Conservation (phyloP, 1,139 yeast genomes). For the Pichia sp. region DNA sequence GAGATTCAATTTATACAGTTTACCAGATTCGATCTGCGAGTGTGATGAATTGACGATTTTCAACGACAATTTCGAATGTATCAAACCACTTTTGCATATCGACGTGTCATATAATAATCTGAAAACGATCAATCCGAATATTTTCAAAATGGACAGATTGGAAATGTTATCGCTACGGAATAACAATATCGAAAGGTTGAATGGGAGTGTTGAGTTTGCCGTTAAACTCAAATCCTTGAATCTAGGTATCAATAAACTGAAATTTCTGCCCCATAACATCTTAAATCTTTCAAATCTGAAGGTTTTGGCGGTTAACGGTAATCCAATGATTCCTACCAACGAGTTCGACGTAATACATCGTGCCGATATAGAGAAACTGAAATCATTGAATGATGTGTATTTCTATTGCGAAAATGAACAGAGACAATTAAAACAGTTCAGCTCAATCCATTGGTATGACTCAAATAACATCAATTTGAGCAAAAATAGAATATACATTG, state of each 20-base stretch:
- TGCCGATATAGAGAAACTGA: constrained; percentile 3
- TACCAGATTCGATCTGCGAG: constrained; percentile 52
- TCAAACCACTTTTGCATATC: constrained; percentile 35
- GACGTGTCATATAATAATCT: constrained; percentile 45
- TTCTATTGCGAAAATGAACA: too few species aligned
- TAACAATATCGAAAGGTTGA: constrained; percentile 41
- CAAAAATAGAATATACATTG: constrained; percentile 23
- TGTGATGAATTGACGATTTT: constrained; percentile 39
- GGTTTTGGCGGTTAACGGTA: constrained; percentile 45
- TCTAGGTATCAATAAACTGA: constrained; percentile 42
- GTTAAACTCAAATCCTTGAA: constrained; percentile 39
- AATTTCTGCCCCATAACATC: constrained; percentile 48
- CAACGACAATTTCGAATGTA: constrained; percentile 23
- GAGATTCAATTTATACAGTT: constrained; percentile 30
- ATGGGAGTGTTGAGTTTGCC: constrained; percentile 43
- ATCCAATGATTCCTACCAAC: constrained; percentile 18
- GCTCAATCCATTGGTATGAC: constrained; percentile 22
- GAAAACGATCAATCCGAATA: constrained; percentile 38
- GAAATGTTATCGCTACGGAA: constrained; percentile 47
- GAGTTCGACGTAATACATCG: constrained; percentile 10
- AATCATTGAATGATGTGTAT: constrained; percentile 1
- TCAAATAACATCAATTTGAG: constrained; percentile 18
- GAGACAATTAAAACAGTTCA: constrained; percentile 17
- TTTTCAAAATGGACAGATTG: constrained; percentile 42
- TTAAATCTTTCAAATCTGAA: constrained; percentile 34